Evolutionary conservation across 129 eudicot species (phyloP), one percentile per base, ranked within the genome.

Genomic region (Apium graveolens): DNA sequence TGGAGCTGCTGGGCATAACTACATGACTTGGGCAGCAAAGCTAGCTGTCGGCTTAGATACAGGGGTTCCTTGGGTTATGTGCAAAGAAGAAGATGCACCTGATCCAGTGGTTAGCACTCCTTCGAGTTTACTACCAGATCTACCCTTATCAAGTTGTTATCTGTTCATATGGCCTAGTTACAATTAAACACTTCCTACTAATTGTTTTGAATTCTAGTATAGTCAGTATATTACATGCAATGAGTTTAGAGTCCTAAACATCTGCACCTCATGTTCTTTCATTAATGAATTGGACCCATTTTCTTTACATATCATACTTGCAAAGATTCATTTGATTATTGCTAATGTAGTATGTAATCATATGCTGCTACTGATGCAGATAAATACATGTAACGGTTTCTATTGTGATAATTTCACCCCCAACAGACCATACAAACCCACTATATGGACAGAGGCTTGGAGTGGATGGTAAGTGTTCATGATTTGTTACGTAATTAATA

Each of bases 371-470:
- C 1, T 18, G 32, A 5, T 77, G 76, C 90, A 95, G 98, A 95
- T 95, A 66, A 95, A 95, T 79, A 85, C 99, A 70, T 95, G 99
- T 86, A 95, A 95, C 82, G 99, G 99, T 14, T 95, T 95, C 86
- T 95, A 95, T 46, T 95, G 98, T 79, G 92, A 95, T 80, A 65
- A 80, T 73, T 95, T 95, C 79, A 43, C 89, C 69, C 97, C 98
- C 20, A 95, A 95, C 78, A 86, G 79, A 80, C 91, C 91, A 53
- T 90, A 95, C 84, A 95, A 95, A 83, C 98, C 98, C 27, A 83
- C 76, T 65, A 80, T 95, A 31, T 95, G 98, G 98, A 91, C 92
- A 0, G 98, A 94, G 86, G 96, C 97, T 79, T 94, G 98, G 98
- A 95, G 86, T 38, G 98, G 98, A 82, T 95, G 98, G 98, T 91